Evolutionary conservation across 305 asterid genomes (phyloP), one percentile per base, ranked within the genome.

Genomic region (Fraxinus nigra): DNA sequence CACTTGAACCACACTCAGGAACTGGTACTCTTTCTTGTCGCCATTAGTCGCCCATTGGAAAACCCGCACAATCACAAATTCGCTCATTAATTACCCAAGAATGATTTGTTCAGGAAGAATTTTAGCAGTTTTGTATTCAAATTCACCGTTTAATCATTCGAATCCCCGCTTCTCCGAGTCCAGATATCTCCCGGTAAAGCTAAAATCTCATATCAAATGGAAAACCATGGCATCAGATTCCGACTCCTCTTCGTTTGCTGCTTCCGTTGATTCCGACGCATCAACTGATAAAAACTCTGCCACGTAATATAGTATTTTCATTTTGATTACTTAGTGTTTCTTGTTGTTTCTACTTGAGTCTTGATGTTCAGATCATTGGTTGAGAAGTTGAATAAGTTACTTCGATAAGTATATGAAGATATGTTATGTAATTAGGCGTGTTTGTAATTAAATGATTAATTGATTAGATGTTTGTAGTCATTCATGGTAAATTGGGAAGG

Each of bases 41-140:
- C 78, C 83, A 63, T 81, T 78, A 67, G 9, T n/a, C 77, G 28
- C 72, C 72, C 24, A 16, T 33, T 46, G 14, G 1, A 48, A 56
- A 77, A 32, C 73, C 82, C 82, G 69, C 70, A 32, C 3, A n/a
- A 20, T 48, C 10, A 18, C 59, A 0, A 54, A 48, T 3, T 48
- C 69, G 63, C 56, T 13, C 43, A 43, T 33, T 28, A 2, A 4
- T 30, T 24, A 1, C 13, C 26, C n/a, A 83, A 81, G 63, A 3
- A 92, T 92, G 95, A 87, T 90, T 30, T 88, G 86, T 65, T 83
- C 93, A 8, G 90, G 88, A 48, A 89, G 92, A 72, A 80, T 92
- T 76, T 61, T 90, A 13, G 77, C 89, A 7, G 77, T 89, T 48
- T 80, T 91, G 46, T 79, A 79, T 61, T 51, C 87, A 10, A 70